A percentile compares a stretch with the other conserved stretches of the same genome.
phyloP scores from a whole-genome alignment of 257 asterid genomes.

The Solanum commersonii region DNA sequence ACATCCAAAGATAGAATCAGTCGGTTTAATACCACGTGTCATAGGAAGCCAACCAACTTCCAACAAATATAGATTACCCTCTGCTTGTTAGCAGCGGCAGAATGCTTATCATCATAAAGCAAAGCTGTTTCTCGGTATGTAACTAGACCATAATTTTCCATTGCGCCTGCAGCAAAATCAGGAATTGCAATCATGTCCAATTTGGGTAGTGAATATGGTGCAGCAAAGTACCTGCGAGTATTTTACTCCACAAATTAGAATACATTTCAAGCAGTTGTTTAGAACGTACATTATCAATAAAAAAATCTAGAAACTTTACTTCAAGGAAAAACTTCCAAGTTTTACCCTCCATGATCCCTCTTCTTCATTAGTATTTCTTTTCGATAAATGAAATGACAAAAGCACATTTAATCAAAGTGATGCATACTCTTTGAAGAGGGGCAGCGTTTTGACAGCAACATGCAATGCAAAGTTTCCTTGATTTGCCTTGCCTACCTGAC shows the following conservation, averaged over 20 bases:
- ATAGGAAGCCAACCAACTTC: neutral
- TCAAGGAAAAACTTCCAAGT: neutral
- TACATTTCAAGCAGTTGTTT: neutral
- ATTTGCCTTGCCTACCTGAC: conserved; percentile 74
- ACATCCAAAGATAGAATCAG: neutral
- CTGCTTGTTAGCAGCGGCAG: conserved; percentile 98
- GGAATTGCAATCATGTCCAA: conserved; percentile 97
- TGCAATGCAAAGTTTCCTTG: conserved; percentile 87
- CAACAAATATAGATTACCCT: conserved; percentile 40
- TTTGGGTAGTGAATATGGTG: conserved; percentile 89
- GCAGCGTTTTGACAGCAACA: conserved; percentile 93
- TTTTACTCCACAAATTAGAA: neutral
- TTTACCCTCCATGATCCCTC: neutral
- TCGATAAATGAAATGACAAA: neutral
- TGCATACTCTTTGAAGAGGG: conserved; percentile 66
- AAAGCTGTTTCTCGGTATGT: conserved; percentile 89
- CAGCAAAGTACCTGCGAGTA: conserved; percentile 61
- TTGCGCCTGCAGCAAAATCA: conserved; percentile 97
- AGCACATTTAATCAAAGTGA: neutral
- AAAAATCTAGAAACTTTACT: neutral
- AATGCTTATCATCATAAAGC: conserved; percentile 88
- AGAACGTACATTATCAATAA: neutral
- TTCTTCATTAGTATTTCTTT: neutral
- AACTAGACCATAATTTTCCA: conserved; percentile 96
- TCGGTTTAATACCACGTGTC: neutral